A percentile compares a stretch with the other conserved stretches of the same genome.
These are phyloP conservation scores for Simmondsia chinensis DNA, from an alignment of 148 eudicot genomes.

Conservation along the genomic window DNA sequence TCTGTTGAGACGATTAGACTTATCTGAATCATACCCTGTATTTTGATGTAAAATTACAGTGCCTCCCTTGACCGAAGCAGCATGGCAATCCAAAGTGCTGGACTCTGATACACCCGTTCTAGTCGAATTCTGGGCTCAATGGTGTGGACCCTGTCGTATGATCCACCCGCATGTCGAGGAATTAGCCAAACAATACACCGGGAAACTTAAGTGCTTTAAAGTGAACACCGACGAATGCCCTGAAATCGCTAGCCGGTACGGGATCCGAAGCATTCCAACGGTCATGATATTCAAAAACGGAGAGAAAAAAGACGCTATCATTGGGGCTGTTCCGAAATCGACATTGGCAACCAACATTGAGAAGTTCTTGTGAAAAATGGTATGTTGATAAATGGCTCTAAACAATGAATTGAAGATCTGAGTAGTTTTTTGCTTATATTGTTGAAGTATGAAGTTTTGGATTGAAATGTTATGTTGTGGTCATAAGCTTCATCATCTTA, in stretches of 20 bases:
- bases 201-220: slow-evolving; percentile 50
- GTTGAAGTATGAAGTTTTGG: no score
- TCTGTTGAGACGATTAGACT: background rate
- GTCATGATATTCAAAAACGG: slow-evolving; percentile 63
- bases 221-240: slow-evolving; percentile 67
- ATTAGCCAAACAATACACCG: slow-evolving; percentile 59
- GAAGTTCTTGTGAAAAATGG: slow-evolving; percentile 53
- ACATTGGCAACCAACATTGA: slow-evolving; percentile 44
- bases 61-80: slow-evolving; percentile 36
- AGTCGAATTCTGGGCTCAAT: slow-evolving; percentile 80
- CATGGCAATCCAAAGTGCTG: slow-evolving; percentile 40
- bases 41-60: no score
- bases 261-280: slow-evolving; percentile 61
- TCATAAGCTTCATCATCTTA: no score
- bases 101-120: slow-evolving; percentile 38
- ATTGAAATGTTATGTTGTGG: no score
- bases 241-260: slow-evolving; percentile 40
- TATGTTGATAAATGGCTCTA: no score
- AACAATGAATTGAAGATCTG: no score
- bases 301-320: slow-evolving; percentile 48
- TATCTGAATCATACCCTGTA: no score
- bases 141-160: slow-evolving; percentile 72
- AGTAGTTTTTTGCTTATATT: no score
- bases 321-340: slow-evolving; percentile 64
- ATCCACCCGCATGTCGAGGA: slow-evolving; percentile 56